Base-by-base conservation (phyloP, 768 basidiomycete genomes). In the Rhodotorula taiwanensis region DNA sequence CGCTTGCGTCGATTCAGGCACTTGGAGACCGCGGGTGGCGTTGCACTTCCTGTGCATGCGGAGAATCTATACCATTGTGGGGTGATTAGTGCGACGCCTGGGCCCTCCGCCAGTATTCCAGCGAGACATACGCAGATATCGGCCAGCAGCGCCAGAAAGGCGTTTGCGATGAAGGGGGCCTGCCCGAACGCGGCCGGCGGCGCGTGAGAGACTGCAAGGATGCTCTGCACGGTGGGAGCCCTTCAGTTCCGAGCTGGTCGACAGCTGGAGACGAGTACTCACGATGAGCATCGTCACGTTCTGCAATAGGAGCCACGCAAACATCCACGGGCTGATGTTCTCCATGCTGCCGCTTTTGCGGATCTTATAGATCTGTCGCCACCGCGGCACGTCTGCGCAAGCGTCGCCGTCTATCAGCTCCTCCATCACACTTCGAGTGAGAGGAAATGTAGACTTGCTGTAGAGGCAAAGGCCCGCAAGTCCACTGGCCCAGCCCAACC, bases 281-380 rank as follows among this genome's bases (percentile, higher is more conserved):
- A 57, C 62, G 10, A 54, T 36, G 25, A 54, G 36, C 36, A 58
- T 53, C 2, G 51, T 49, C 6, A 58, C n/a, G 52, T 64, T 64
- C 45, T 64, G 62, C 20, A 30, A 16, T 1, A 58, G 28, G 30
- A 58, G 47, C 44, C 25, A 49, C 8, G n/a, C 31, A 21, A 53
- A 64, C 16, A 44, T 42, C 31, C 28, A 49, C 1, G 47, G 36
- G 25, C 51, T n/a, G 33, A 57, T 42, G 2, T 44, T 23, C 4
- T 8, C 23, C n/a, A 52, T 41, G 25, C 30, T 34, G 23, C 34
- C 16, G 5, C 34, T 6, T 20, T 5, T 11, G 21, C 7, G 4
- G 8, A 49, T 54, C 10, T 10, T 6, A 20, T 3, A 11, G 39
- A 64, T 28, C 51, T 58, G 52, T 20, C 33, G 23, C 1, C 42